Evolutionary conservation across 2,329 filamentous ascomycete genomes (phyloP).

Genomic region (Tolypocladium nubicola): DNA sequence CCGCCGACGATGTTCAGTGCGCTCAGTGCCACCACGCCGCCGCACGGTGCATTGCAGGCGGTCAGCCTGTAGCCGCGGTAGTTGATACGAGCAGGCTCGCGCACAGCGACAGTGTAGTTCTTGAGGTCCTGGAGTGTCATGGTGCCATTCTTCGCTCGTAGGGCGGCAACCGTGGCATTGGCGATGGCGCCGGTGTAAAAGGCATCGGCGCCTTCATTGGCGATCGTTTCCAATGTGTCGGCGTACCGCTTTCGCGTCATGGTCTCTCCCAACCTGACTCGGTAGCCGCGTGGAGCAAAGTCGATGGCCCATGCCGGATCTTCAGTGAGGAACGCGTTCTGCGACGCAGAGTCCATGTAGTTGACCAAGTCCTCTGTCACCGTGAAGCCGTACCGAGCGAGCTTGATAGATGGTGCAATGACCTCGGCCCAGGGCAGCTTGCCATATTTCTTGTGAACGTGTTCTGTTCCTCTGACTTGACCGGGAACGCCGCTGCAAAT

Average conservation of each 20-base stretch:
- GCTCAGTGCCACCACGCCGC: conserved; percentile 62
- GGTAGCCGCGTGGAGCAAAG: conserved; percentile 66
- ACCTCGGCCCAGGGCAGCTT: conserved; percentile 54
- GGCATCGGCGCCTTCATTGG: conserved; percentile 50
- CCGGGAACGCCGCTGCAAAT: conserved; percentile 52
- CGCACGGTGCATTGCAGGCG: conserved; percentile 57
- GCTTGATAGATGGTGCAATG: conserved; percentile 57
- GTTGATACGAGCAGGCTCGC: conserved; percentile 48
- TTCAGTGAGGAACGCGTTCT: conserved; percentile 51
- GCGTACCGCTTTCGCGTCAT: conserved; percentile 69
- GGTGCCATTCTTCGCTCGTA: conserved; percentile 56
- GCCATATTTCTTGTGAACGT: conserved; percentile 61
- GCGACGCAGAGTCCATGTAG: conserved; percentile 49
- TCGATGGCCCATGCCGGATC: conserved; percentile 73
- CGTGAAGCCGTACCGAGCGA: conserved; percentile 63
- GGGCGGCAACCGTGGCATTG: conserved; percentile 54
- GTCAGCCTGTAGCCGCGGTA: conserved; percentile 64
- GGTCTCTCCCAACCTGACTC: conserved; percentile 56
- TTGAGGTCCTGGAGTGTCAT: conserved; percentile 66
- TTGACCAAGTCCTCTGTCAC: conserved; percentile 60
- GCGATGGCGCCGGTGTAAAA: conserved; percentile 65
- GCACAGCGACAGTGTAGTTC: conserved; percentile 59
- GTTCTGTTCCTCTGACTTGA: conserved; percentile 62
- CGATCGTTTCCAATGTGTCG: conserved; percentile 61
- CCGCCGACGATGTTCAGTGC: conserved; percentile 65